Evolutionary conservation across 108 stramenopile genomes (phyloP).

Genomic region (Conticribra weissflogii): DNA sequence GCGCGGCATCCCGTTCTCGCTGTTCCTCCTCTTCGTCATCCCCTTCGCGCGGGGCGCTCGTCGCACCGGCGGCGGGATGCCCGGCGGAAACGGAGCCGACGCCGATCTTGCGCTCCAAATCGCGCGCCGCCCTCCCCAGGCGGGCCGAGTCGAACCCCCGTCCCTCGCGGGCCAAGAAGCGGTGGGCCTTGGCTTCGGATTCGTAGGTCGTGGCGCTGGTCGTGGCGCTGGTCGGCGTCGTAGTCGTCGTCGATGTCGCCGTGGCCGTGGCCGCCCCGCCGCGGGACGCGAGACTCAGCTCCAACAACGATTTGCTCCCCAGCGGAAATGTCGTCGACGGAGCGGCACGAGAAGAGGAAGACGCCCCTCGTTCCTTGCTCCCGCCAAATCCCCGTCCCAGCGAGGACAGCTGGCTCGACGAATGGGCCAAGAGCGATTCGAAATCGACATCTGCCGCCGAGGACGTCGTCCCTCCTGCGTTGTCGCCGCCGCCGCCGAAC

Average conservation of each 20-base stretch:
- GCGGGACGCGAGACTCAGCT: constrained; percentile 26
- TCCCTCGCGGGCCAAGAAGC: constrained; percentile 40
- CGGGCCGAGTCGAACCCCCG: constrained; percentile 43
- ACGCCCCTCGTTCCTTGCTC: not conserved
- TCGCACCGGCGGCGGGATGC: too few relatives aligned
- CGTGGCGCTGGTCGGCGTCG: not conserved
- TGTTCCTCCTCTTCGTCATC: constrained; percentile 19
- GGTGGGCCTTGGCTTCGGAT: constrained; percentile 37
- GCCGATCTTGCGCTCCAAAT: constrained; percentile 17
- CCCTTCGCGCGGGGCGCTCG: not conserved
- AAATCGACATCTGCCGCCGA: constrained; percentile 17
- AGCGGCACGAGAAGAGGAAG: not conserved
- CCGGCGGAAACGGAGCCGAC: not conserved
- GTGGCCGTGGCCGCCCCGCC: not conserved
- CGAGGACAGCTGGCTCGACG: too few relatives aligned
- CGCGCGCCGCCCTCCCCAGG: constrained; percentile 34
- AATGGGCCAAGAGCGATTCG: constrained; percentile 33
- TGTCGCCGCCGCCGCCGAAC: too few relatives aligned
- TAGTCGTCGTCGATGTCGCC: not conserved
- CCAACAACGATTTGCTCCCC: constrained; percentile 15
- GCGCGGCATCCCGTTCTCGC: not conserved
- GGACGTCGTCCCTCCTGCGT: constrained; percentile 1
- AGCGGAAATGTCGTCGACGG: not conserved
- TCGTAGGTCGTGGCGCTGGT: constrained; percentile 18
- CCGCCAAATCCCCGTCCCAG: too few relatives aligned